Evolutionary conservation across 75 land plant species (phyloP).

Genomic region (Chamaecyparis obtusa): DNA sequence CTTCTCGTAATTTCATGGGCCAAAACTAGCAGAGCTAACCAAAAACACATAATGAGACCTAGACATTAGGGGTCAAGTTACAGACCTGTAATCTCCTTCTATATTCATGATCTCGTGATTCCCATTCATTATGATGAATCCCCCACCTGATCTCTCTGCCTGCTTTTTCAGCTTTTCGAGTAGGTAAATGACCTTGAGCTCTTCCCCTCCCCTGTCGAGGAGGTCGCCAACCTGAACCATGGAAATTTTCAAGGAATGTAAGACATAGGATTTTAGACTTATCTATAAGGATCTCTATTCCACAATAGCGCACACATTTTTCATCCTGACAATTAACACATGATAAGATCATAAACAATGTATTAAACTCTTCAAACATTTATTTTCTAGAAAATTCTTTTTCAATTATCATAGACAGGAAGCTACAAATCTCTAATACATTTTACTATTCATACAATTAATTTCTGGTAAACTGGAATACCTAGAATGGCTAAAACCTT

Average conservation of each 20-base stretch:
- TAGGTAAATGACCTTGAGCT: slow-evolving; percentile 77
- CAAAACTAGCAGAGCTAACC: neutral
- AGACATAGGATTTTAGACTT: too few species aligned
- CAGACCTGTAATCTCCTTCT: slow-evolving; percentile 75
- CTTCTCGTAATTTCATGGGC: neutral
- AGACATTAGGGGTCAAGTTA: neutral
- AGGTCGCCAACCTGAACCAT: slow-evolving; percentile 80
- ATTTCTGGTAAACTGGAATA: neutral
- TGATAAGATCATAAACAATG: too few species aligned
- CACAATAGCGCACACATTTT: too few species aligned
- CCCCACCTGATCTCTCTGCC: slow-evolving; percentile 68
- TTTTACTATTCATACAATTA: neutral
- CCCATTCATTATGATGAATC: slow-evolving; percentile 76
- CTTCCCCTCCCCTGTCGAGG: slow-evolving; percentile 91
- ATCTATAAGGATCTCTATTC: too few species aligned
- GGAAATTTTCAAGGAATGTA: neutral
- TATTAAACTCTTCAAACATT: too few species aligned
- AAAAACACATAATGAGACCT: neutral
- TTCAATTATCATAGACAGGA: too few species aligned
- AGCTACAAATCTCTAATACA: too few species aligned
- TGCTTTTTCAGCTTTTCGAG: slow-evolving; percentile 64
- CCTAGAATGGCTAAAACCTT: neutral
- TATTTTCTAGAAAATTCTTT: too few species aligned
- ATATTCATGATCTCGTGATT: slow-evolving; percentile 98
- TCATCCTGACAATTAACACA: too few species aligned